Conservation (phyloP, 176 grass and related monocot species). For the Luzula sylvatica region DNA sequence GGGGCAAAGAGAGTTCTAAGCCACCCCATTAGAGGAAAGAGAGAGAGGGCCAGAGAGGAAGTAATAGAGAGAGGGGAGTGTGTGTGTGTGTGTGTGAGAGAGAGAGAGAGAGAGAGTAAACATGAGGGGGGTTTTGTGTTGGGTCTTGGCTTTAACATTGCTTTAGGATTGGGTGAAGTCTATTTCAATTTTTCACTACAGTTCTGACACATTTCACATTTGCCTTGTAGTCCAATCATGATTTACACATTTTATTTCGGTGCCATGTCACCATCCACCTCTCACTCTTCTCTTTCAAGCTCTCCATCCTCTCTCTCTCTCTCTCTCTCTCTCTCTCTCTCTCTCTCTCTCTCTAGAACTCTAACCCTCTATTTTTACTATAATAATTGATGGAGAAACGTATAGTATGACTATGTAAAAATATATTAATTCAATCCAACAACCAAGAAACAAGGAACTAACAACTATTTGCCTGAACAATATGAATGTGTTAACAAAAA, state of each 20-base stretch:
- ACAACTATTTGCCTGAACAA: neutral
- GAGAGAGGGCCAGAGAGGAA: constrained; percentile 4
- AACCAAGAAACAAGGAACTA: too few species aligned
- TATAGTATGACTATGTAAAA: constrained; percentile 2
- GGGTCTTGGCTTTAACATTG: constrained; percentile 20
- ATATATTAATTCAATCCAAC: neutral
- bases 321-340: neutral
- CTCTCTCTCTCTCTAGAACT: too few species aligned
- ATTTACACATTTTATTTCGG: constrained; percentile 46
- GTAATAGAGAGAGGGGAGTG: neutral
- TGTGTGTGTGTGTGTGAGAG: too few species aligned
- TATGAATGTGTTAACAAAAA: too few species aligned
- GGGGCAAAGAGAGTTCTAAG: constrained; percentile 62
- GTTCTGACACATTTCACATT: constrained; percentile 25
- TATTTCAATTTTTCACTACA: constrained; percentile 53
- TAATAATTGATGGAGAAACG: neutral
- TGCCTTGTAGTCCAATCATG: constrained; percentile 35
- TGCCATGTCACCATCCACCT: constrained; percentile 63
- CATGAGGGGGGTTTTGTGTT: constrained; percentile 22
- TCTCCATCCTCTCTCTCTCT: neutral
- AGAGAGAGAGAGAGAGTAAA: constrained; percentile 7
- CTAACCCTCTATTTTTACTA: too few species aligned
- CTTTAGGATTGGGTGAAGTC: constrained; percentile 48
- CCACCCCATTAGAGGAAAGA: constrained; percentile 52
- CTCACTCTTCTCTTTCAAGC: constrained; percentile 26